phyloP scores from a whole-genome alignment of 257 asterid species.

The Verbascum thapsus region DNA sequence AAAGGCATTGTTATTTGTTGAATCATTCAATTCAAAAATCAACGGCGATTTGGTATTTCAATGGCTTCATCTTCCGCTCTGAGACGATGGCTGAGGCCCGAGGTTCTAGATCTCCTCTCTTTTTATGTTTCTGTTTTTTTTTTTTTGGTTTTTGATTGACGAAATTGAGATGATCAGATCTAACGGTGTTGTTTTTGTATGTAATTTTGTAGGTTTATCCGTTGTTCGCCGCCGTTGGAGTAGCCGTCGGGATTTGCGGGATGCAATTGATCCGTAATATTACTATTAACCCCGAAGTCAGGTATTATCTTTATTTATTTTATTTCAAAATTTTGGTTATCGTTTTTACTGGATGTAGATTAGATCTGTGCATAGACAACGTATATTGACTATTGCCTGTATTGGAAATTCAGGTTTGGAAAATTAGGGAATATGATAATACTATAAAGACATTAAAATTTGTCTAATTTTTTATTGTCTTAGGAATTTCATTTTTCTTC shows the following conservation, averaged over 20 bases:
- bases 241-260: conserved; percentile 89
- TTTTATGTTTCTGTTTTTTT: not conserved
- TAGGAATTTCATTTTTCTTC: too few relatives aligned
- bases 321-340: not conserved
- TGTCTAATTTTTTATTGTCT: too few relatives aligned
- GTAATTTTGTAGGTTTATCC: conserved; percentile 62
- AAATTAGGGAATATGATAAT: too few relatives aligned
- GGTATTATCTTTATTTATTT: conserved; percentile 44
- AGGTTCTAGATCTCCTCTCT: conserved; percentile 52
- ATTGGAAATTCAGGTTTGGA: too few relatives aligned
- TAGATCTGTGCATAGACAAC: not conserved
- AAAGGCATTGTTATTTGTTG: not conserved
- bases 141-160: not conserved
- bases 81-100: conserved; percentile 91
- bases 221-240: conserved; percentile 79
- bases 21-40: not conserved
- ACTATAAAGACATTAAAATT: too few relatives aligned
- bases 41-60: not conserved
- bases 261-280: conserved; percentile 90
- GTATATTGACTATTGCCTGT: too few relatives aligned
- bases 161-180: conserved; percentile 36
- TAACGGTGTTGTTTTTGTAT: conserved; percentile 19
- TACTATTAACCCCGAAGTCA: conserved; percentile 80
- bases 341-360: not conserved
- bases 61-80: conserved; percentile 67